Conservation (phyloP, 345 rosid species). For the Excoecaria cochinchinensis region DNA sequence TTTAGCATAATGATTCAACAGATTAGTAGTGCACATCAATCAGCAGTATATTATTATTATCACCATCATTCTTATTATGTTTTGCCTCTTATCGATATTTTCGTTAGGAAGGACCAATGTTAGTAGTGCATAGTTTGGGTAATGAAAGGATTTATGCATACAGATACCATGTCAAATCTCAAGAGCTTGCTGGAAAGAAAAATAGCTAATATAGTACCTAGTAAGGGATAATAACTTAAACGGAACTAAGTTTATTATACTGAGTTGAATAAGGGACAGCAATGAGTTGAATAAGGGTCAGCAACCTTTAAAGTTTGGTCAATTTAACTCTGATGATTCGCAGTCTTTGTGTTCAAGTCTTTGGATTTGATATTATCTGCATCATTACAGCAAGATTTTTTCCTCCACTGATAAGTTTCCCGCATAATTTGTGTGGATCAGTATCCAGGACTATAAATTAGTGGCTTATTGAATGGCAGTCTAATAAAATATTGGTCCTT, state of each 20-base stretch:
- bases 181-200: not conserved
- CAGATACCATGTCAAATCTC: not conserved
- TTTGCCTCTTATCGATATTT: not conserved
- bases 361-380: not conserved
- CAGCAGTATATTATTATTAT: not conserved
- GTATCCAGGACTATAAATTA: not conserved
- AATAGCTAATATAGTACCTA: not conserved
- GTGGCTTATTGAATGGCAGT: not conserved
- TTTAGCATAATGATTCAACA: not conserved
- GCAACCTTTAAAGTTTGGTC: not conserved
- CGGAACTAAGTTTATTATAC: not conserved
- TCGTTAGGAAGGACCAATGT: not conserved
- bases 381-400: too few relatives aligned
- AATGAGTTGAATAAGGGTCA: not conserved
- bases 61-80: not conserved
- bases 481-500: not conserved
- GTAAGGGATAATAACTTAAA: not conserved
- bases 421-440: not conserved
- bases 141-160: not conserved
- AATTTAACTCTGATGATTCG: not conserved
- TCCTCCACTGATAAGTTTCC: not conserved
- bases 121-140: not conserved
- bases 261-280: not conserved
- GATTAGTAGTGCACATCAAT: not conserved
- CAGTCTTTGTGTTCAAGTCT: not conserved